Percentiles rank a stretch among this genome's conserved stretches.
Conservation (phyloP, 345 rosid species). For the Eucalyptus viminalis region DNA sequence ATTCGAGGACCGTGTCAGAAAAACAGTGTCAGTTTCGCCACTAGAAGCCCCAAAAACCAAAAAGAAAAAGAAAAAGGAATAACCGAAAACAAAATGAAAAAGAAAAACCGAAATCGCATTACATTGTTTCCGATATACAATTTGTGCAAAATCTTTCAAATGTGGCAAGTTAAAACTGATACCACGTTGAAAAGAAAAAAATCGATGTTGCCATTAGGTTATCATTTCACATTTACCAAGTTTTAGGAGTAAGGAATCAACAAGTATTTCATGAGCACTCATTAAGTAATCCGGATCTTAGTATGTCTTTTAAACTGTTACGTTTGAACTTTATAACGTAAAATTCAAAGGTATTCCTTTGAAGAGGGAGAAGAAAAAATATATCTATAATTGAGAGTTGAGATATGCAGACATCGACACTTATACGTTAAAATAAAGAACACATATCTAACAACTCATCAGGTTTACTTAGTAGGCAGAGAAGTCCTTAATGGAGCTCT, state of each 20-base stretch:
- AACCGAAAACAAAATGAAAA: not conserved
- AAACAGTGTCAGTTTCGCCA: not conserved
- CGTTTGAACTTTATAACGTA: too few species aligned
- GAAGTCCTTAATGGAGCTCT: too few species aligned
- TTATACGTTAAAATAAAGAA: too few species aligned
- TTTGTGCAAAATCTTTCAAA: not conserved
- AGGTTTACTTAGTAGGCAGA: too few species aligned
- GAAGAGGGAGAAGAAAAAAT: too few species aligned
- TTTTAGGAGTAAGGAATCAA: not conserved
- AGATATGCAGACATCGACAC: too few species aligned
- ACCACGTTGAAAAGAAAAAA: not conserved
- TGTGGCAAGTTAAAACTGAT: not conserved
- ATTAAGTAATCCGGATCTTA: rapidly evolving
- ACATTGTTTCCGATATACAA: not conserved
- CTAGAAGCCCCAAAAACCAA: not conserved
- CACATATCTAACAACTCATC: rapidly evolving
- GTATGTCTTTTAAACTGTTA: rapidly evolving
- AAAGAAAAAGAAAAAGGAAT: not conserved
- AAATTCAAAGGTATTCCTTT: too few species aligned
- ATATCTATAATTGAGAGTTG: too few species aligned
- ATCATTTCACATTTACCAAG: not conserved
- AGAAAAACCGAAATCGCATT: not conserved
- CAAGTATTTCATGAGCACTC: not conserved
- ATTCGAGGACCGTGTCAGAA: not conserved
- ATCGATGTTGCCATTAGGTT: not conserved